Base-by-base conservation (phyloP, 331 rosid genomes). In the Pyracantha coccinea region DNA sequence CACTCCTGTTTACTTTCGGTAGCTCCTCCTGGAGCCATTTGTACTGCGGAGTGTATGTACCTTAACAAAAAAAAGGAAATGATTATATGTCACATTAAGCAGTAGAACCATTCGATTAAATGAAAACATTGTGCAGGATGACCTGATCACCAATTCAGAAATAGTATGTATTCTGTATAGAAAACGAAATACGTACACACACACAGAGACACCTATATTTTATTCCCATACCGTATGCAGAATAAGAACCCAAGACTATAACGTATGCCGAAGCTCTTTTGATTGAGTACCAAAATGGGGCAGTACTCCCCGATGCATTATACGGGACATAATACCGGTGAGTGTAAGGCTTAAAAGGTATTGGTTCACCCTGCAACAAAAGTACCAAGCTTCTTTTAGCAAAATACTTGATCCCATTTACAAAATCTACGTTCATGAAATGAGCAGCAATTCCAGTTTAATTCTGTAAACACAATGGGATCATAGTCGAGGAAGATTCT, bases 211-310 rank as follows among this genome's bases (percentile, higher is more conserved):
- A 9, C 45, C 45, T 38, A 38, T 38, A 9, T 38, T 38, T 38
- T 38, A 3, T 38, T 38, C 45, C 45, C 10, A 77, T 80, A 92
- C 96, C 96, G 57, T 75, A 85, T n/a, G 93, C 88, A 16, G 97
- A 92, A 79, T 89, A 92, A 11, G 94, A 73, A 75, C 89, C 71
- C 78, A 92, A 60, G 64, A 92, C 93, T 28, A 88, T 88, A 84
- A 92, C 70, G 82, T 89, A 77, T 8, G 97, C 85, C 0, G 96
- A 83, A 69, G 90, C 97, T 85, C 93, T 89, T 87, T 85, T 89
- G 89, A 89, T 83, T 45, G 96, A 86, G 84, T 92, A 89, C 97
- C 92, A 89, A 55, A 84, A 82, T 1, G 97, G 96, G 31, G 91
- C 78, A 29, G 96, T 88, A 53, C 97, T 92, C 4, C 65, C 32